Evolutionary conservation across 1,284 basidiomycete genomes (phyloP).

Genomic region (Macrocybe sp.): DNA sequence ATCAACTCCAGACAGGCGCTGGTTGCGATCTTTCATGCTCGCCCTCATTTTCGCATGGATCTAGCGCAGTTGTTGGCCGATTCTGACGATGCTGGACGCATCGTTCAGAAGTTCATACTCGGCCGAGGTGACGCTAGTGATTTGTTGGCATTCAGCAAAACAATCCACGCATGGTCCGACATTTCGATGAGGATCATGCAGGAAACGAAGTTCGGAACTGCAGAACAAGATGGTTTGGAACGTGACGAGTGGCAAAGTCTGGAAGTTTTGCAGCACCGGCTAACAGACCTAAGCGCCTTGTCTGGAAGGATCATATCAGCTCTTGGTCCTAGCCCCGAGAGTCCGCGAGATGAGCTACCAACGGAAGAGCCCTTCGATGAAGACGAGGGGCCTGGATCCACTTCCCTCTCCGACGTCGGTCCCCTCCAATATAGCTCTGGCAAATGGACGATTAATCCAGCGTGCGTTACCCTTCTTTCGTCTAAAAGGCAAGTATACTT

Average conservation of each 20-base stretch:
- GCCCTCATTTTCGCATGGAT: constrained; percentile 68
- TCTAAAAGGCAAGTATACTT: background rate
- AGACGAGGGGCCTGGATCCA: constrained; percentile 8
- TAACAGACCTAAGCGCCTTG: constrained; percentile 54
- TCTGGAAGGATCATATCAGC: constrained; percentile 56
- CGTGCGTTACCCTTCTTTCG: constrained; percentile 38
- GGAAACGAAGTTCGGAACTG: constrained; percentile 50
- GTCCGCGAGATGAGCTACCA: constrained; percentile 15
- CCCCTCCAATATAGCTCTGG: constrained; percentile 18
- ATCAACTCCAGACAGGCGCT: constrained; percentile 76
- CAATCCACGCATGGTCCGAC: constrained; percentile 53
- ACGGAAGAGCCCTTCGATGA: constrained; percentile 6
- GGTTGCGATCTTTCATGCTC: constrained; percentile 70
- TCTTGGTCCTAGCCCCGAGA: constrained; percentile 23
- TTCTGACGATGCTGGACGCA: constrained; percentile 71
- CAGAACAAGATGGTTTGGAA: constrained; percentile 28
- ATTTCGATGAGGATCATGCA: constrained; percentile 46
- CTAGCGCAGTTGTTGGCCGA: constrained; percentile 53
- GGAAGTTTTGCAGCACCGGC: constrained; percentile 48
- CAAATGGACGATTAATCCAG: constrained; percentile 68
- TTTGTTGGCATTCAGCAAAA: constrained; percentile 56
- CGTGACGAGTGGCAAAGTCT: constrained; percentile 50
- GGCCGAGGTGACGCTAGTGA: constrained; percentile 68
- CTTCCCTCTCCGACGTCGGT: constrained; percentile 8
- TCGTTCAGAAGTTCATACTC: constrained; percentile 76